Evolutionary conservation across 345 rosid species (phyloP).

Genomic region (Lumnitzera littorea): DNA sequence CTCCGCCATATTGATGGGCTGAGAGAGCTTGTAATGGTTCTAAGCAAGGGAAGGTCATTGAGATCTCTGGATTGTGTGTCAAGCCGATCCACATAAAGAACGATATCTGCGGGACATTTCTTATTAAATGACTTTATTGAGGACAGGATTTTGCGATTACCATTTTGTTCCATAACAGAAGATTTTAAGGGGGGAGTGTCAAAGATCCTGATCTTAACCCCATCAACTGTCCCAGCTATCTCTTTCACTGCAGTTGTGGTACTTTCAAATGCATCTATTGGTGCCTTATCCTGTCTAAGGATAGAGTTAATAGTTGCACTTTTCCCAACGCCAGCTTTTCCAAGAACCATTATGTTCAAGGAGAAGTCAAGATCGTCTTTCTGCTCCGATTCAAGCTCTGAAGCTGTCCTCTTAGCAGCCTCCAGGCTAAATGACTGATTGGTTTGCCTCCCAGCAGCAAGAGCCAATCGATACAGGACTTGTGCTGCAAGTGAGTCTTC

Average conservation of each 20-base stretch:
- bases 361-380: constrained; percentile 57
- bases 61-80: constrained; percentile 81
- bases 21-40: constrained; percentile 53
- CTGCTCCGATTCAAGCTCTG: constrained; percentile 60
- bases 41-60: constrained; percentile 75
- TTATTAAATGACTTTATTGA: constrained; percentile 59
- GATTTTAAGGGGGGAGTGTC: constrained; percentile 84
- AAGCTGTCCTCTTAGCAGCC: constrained; percentile 64
- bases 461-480: constrained; percentile 71
- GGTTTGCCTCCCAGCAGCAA: constrained; percentile 71
- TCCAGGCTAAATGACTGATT: constrained; percentile 69
- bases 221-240: constrained; percentile 57
- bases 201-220: constrained; percentile 57
- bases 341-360: constrained; percentile 77
- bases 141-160: constrained; percentile 53
- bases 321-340: constrained; percentile 92
- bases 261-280: constrained; percentile 67
- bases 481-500: constrained; percentile 79
- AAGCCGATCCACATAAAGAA: constrained; percentile 81
- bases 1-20: constrained; percentile 85
- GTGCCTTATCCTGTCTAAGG: constrained; percentile 63
- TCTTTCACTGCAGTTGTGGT: constrained; percentile 66
- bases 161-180: constrained; percentile 72
- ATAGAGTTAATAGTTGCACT: constrained; percentile 91
- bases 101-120: constrained; percentile 75